phyloP scores from a whole-genome alignment of 208 protist species.

The Leishmania turanica region DNA sequence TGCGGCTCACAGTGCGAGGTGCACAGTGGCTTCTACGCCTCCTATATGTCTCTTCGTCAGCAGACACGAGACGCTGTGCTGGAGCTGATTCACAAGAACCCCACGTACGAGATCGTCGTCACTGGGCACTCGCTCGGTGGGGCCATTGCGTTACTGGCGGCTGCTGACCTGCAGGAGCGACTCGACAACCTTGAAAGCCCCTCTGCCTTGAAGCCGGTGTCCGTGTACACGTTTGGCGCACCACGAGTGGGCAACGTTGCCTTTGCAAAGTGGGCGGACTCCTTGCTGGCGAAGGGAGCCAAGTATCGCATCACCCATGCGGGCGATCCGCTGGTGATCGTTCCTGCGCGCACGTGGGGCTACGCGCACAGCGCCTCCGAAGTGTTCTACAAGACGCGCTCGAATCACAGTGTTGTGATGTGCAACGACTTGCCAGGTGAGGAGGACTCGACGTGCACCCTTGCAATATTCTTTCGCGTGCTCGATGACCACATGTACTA shows the following conservation, averaged over 20 bases:
- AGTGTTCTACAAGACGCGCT: conserved; percentile 30
- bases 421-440: not conserved
- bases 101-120: conserved; percentile 5
- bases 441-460: not conserved
- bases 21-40: conserved; percentile 47
- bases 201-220: not conserved
- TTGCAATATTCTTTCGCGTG: not conserved
- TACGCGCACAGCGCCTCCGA: conserved; percentile 45
- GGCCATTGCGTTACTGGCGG: conserved; percentile 1
- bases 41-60: conserved; percentile 31
- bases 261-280: conserved; percentile 31
- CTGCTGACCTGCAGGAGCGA: not conserved
- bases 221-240: conserved; percentile 60
- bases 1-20: conserved; percentile 31
- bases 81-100: not conserved
- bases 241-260: conserved; percentile 57
- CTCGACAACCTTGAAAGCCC: not conserved
- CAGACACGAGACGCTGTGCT: not conserved
- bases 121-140: conserved; percentile 4
- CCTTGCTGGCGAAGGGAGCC: conserved; percentile 14
- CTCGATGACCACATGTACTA: not conserved
- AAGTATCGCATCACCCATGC: conserved; percentile 48
- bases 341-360: conserved; percentile 36
- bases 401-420: not conserved
- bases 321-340: conserved; percentile 43